Evolutionary conservation across 805 yeast genomes (phyloP), one percentile per base, ranked within the genome.

Genomic region (Candida anglica): DNA sequence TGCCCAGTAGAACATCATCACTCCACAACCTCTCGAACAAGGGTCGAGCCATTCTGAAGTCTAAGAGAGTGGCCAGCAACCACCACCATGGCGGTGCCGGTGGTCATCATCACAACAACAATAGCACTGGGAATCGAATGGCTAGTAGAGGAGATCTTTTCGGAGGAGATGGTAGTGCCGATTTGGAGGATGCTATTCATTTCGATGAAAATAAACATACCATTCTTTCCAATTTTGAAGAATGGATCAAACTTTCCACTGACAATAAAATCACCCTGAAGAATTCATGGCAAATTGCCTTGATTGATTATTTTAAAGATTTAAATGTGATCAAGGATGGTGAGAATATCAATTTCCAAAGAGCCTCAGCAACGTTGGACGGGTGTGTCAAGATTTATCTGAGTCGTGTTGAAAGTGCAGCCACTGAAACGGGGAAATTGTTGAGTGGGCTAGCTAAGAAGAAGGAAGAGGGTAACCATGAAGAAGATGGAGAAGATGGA

Each of bases 311-410:
- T 47, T 73, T 73, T 48, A 67, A 69, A 46, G 77, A 73, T 42
- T 56, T 73, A 56, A 66, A 65, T 30, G 63, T 67, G 19, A 58
- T 73, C 24, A 56, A 62, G 39, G 76, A 70, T 40, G 72, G 70
- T 6, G 58, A 56, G 10, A 51, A 48, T 26, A 85, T 89, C 48
- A 87, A 88, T 55, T 89, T 91, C 56, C 96, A 86, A 54, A 77
- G 81, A 45, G 98, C 97, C 0, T 79, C 93, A 0, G 87, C 94
- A 3, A 86, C 97, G 1, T 64, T 91, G 15, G 97, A 89, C 50
- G 97, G 97, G 0, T 89, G 97, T 66, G 91, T 89, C 21, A 88
- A 88, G 61, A 86, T 91, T 34, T 91, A 91, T 53, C 77, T 89
- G 9, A 84, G 94, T 11, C 74, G 98, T 47, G 88, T 91, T 15